These are phyloP conservation scores for Jamesozyma spencerorum DNA, from an alignment of 805 yeast genomes.

Conservation along the genomic window DNA sequence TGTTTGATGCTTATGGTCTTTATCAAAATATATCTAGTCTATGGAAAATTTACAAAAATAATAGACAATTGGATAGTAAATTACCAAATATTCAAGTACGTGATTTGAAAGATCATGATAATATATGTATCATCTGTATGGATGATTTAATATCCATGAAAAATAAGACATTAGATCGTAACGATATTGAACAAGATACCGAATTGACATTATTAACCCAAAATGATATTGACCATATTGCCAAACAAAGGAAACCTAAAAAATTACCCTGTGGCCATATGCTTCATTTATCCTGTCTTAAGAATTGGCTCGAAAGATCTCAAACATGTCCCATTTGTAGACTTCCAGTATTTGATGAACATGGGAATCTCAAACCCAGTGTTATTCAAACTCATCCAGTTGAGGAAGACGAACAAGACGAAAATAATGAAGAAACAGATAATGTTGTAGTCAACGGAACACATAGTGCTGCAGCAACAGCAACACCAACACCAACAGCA, in stretches of 20 bases:
- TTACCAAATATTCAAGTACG: conserved; percentile 53
- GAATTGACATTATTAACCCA: conserved; percentile 2
- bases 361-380: conserved; percentile 19
- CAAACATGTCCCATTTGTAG: conserved; percentile 92
- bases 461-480: too few relatives aligned
- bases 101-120: conserved; percentile 58
- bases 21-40: conserved; percentile 32
- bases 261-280: conserved; percentile 78
- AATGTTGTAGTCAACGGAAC: too few relatives aligned
- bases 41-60: conserved; percentile 34
- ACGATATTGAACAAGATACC: not conserved
- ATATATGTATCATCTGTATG: conserved; percentile 78
- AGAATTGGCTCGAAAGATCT: conserved; percentile 87
- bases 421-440: too few relatives aligned
- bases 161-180: not conserved
- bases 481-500: conserved; percentile 1
- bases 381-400: not conserved
- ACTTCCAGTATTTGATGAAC: conserved; percentile 46
- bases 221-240: conserved; percentile 6
- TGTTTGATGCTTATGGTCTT: conserved; percentile 29
- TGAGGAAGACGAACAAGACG: too few relatives aligned
- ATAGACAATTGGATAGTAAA: conserved; percentile 54
- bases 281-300: conserved; percentile 80
- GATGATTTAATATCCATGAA: conserved; percentile 61
- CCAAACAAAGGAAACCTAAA: conserved; percentile 44